Base-by-base conservation (phyloP, 2,329 filamentous ascomycete species). In the Penicillium sp. region DNA sequence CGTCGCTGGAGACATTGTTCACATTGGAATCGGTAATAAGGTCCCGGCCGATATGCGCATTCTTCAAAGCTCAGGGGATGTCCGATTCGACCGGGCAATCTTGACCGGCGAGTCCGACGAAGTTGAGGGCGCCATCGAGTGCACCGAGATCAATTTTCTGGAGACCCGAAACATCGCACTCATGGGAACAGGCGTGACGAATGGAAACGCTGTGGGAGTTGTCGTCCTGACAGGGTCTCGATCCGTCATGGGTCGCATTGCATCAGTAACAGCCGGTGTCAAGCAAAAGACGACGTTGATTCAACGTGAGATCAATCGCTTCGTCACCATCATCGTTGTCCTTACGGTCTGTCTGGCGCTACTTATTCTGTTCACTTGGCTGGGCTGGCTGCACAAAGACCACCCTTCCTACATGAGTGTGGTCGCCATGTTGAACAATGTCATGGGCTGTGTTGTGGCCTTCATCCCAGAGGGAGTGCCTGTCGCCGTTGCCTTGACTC, bases 401-500 rank as follows among this genome's bases (percentile, higher is more conserved):
- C 81, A 92, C 63, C 86, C 85, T 0, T 75, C 77, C 52, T 93
- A 86, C 81, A 92, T 93, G 72, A 84, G 82, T 49, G 88, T 91
- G 1, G 82, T 88, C 0, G 82, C 82, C 3, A 79, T 92, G 52
- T 89, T 92, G 56, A 87, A 92, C 46, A 82, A 83, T 64, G 89
- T 88, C 57, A 89, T 92, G 55, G 84, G 82, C 31, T 85, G 90
- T 3, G 88, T 88, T 0, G 86, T 91, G 2, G 88, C 88, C 1
- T 91, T 91, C 67, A 90, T 92, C n/a, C 89, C 89, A 0, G 89
- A 91, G 70, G 88, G 88, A 16, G 78, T 91, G 2, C 87, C 88
- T 0, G 86, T 91, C 49, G 87, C 86, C 1, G 77, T 90, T 31
- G 88, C 87, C 0, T 83, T 87, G 1, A 88, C 86, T 9, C 77